Evolutionary conservation across 2,329 filamentous ascomycete species (phyloP), one percentile per base, ranked within the genome.

Genomic region (Diaporthe australafricana): DNA sequence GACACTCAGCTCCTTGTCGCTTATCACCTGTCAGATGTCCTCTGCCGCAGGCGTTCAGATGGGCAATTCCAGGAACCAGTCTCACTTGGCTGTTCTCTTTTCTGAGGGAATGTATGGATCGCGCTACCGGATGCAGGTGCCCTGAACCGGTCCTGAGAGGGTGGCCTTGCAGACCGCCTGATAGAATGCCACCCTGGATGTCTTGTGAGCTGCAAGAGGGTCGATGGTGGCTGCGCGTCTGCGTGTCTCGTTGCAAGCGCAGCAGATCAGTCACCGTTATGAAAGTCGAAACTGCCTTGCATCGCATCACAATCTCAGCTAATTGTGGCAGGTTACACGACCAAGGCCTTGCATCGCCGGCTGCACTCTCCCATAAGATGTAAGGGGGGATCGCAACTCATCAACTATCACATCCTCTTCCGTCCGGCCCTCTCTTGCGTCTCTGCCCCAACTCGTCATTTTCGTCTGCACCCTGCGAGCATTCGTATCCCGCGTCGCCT

Each of bases 281-380:
- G 48, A 53, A 65, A 65, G 56, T 38, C 60, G 60, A 65, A 30
- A 65, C 45, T 30, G n/a, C 60, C 42, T n/a, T 63, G 60, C 45
- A 65, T 20, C 32, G n/a, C 42, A 50, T 65, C 60, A 25, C 30
- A 65, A 50, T 38, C 45, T 50, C 60, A 65, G 60, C 60, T 65
- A 20, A 20, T 48, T 50, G 16, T 65, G 60, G 60, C 60, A 65
- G 45, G 60, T 65, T 50, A 50, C 60, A 65, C 60, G 47, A 20
- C 22, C n/a, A 32, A 11, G 38, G n/a, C 45, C 52, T 48, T 69
- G 65, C 70, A 69, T 63, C 22, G 63, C n/a, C 53, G 47, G 25
- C 22, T 68, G 65, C 70, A 57, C 63, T 71, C 66, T 40, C 62
- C 52, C 40, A 62, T 56, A 60, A 69, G 63, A 66, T 69, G 66